Base-by-base conservation (phyloP, 345 rosid species). In the Angophora floribunda region DNA sequence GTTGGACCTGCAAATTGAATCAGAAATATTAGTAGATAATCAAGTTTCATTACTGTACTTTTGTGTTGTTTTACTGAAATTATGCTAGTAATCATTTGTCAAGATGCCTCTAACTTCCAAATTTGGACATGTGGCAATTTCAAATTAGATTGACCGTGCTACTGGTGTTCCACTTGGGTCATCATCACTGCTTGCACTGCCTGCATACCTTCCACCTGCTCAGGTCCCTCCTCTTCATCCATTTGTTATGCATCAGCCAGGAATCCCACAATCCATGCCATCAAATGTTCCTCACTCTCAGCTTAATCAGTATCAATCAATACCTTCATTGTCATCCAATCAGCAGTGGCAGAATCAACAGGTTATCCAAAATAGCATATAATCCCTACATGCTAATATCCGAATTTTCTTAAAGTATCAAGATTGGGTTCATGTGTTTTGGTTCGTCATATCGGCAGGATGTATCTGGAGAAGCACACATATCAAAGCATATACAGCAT, bases 181-280 rank as follows among this genome's bases (percentile, higher is more conserved):
- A 63, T 87, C 96, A 21, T 93, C 98, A 87, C 91, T 93, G 52
- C 91, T 94, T 87, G 97, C 95, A 93, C 92, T 93, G 93, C 95
- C 92, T 51, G 85, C 95, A 86, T 96, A 94, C 92, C 89, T 93
- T 89, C 96, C 97, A 88, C 95, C 94, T 85, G 99, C 95, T 87
- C 98, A 96, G 92, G 90, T 96, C 92, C 89, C 94, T 86, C 92
- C 98, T 79, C 89, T 98, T 90, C 98, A 95, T 91, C 93, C 99
- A 44, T 95, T 91, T 88, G 87, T 94, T 91, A 94, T 96, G 94
- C 97, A 94, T 90, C 99, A 96, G 86, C 98, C 93, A 85, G 96
- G 95, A 88, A 87, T 92, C 88, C 93, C 97, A 61, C 99, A 94
- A 24, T 90, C 96, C 67, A 86, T 95, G 92, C 92, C 93, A 87